Conservation (phyloP, 2,329 filamentous ascomycete species). For the Neopestalotiopsis clavispora region DNA sequence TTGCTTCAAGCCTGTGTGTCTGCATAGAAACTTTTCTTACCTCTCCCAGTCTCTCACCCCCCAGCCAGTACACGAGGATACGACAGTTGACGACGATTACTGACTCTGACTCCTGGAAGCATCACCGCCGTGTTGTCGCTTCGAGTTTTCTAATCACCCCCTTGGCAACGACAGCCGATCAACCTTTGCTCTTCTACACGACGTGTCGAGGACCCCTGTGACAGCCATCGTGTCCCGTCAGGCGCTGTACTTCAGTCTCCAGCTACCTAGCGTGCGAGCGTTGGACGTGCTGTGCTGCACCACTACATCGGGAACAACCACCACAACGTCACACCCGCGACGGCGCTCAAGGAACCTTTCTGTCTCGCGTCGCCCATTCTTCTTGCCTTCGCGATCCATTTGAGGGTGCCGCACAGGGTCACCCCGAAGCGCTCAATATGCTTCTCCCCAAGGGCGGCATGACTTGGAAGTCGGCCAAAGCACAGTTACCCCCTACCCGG, state of each 20-base stretch:
- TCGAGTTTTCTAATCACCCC: background rate
- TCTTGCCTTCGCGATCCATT: conserved; percentile 25
- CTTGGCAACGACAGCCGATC: background rate
- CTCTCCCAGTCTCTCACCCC: background rate
- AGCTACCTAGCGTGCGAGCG: conserved; percentile 3
- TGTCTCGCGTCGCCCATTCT: conserved; percentile 17
- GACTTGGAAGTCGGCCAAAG: conserved; percentile 89
- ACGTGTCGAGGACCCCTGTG: conserved; percentile 1
- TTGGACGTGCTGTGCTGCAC: background rate
- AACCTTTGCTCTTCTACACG: background rate
- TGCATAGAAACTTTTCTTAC: conserved; percentile 13
- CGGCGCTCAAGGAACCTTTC: background rate
- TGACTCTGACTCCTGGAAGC: background rate
- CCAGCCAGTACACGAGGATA: conserved; percentile 6
- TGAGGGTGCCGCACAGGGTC: conserved; percentile 45
- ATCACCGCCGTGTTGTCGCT: background rate
- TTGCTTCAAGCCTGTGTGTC: background rate
- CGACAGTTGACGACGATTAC: conserved; percentile 10
- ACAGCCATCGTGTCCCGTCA: background rate
- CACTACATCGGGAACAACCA: conserved; percentile 4
- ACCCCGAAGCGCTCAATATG: conserved; percentile 63
- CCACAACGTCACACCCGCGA: conserved; percentile 13
- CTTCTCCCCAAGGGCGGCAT: conserved; percentile 88
- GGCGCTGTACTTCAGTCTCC: conserved; percentile 6
- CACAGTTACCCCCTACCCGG: conserved; percentile 77